Conservation (phyloP, 495 filamentous ascomycete genomes). For the Neurospora tetrasperma region DNA sequence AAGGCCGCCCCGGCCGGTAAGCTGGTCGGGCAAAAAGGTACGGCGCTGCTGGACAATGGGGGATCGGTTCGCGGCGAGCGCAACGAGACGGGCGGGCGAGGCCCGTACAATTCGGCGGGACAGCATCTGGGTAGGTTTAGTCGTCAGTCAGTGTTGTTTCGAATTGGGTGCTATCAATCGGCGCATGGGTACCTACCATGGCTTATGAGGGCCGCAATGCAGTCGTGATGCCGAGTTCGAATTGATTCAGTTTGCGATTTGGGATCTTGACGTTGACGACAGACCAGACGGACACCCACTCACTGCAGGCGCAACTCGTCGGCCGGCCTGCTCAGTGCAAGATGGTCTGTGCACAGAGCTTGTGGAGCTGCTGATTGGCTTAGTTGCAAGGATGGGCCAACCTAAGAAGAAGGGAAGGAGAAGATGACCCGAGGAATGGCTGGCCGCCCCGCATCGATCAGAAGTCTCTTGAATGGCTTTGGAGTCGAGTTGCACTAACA, state of each 20-base stretch:
- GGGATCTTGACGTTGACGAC: conserved; percentile 15
- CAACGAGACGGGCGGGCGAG: conserved; percentile 43
- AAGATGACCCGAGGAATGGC: not conserved
- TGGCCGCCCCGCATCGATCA: not conserved
- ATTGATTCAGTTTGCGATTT: conserved; percentile 7
- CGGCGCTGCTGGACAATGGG: conserved; percentile 38
- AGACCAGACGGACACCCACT: not conserved
- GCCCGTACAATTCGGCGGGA: conserved; percentile 47
- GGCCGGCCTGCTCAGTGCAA: not conserved
- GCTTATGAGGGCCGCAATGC: conserved; percentile 20
- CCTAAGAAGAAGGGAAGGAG: not conserved
- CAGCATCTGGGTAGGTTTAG: conserved; percentile 42
- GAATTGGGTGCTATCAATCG: not conserved
- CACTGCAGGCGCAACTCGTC: not conserved
- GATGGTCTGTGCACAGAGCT: not conserved
- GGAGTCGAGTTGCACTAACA: not conserved
- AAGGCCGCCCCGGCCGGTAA: conserved; percentile 22
- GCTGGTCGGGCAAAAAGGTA: conserved; percentile 35
- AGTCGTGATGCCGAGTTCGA: conserved; percentile 9
- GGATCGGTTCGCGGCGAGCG: conserved; percentile 33
- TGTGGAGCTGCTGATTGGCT: conserved; percentile 14
- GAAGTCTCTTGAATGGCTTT: not conserved
- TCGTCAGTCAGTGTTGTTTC: not conserved
- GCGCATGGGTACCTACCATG: conserved; percentile 12
- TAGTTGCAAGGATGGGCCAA: conserved; percentile 2